These are phyloP conservation scores for Coprinellus micaceus DNA, from an alignment of 768 basidiomycete species.

Conservation along the genomic window DNA sequence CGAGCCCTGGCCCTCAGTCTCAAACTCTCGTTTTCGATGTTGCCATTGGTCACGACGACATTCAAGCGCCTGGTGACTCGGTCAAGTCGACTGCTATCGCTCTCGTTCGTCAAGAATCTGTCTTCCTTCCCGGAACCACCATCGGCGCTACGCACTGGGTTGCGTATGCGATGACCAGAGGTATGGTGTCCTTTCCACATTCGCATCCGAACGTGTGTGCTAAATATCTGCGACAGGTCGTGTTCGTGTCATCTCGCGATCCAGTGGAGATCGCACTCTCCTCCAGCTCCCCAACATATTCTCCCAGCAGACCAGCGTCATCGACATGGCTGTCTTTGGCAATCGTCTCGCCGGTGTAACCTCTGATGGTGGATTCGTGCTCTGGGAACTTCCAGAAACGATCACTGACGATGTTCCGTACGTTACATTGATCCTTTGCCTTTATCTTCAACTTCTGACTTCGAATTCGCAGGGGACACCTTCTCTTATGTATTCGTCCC, in stretches of 20 bases:
- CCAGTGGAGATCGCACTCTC: slow-evolving; percentile 82
- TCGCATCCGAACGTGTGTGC: neutral
- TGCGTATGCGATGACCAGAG: slow-evolving; percentile 88
- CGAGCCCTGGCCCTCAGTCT: slow-evolving; percentile 60
- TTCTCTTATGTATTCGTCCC: slow-evolving; percentile 69
- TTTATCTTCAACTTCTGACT: slow-evolving; percentile 3
- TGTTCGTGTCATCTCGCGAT: slow-evolving; percentile 83
- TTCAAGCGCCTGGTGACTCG: slow-evolving; percentile 69
- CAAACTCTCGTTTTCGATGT: slow-evolving; percentile 78
- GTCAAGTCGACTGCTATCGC: slow-evolving; percentile 91
- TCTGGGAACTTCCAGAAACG: slow-evolving; percentile 80
- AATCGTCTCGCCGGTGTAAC: slow-evolving; percentile 84
- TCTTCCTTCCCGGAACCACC: slow-evolving; percentile 81
- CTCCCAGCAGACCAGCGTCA: slow-evolving; percentile 58
- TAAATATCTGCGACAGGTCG: slow-evolving; percentile 45
- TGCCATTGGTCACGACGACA: slow-evolving; percentile 64
- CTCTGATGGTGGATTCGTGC: slow-evolving; percentile 84
- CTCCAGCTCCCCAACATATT: slow-evolving; percentile 72
- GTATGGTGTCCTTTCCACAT: slow-evolving; percentile 27
- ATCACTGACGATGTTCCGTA: slow-evolving; percentile 87
- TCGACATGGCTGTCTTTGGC: slow-evolving; percentile 82
- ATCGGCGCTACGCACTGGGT: slow-evolving; percentile 92
- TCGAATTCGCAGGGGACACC: slow-evolving; percentile 46
- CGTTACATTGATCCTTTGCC: slow-evolving; percentile 26
- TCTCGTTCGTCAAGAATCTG: slow-evolving; percentile 79